phyloP scores from a whole-genome alignment of 2,329 filamentous ascomycete genomes.

The Colletotrichum acutatum region DNA sequence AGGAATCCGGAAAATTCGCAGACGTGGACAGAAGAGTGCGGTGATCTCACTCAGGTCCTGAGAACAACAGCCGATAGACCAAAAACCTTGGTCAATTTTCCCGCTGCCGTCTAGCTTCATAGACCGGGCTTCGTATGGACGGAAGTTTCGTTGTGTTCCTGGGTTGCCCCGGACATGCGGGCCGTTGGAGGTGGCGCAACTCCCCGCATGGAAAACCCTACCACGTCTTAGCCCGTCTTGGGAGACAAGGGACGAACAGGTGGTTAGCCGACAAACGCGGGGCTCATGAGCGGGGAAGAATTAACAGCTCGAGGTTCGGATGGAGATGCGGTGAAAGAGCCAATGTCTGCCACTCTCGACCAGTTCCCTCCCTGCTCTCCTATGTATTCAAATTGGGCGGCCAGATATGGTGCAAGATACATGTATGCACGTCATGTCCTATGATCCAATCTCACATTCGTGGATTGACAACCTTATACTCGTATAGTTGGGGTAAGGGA shows the following conservation, averaged over 20 bases:
- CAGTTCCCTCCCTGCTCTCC: neutral
- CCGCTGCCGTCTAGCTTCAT: neutral
- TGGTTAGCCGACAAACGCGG: slow-evolving; percentile 29
- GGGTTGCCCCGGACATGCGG: slow-evolving; percentile 2
- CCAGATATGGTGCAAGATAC: neutral
- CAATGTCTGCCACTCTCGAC: neutral
- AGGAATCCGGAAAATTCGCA: neutral
- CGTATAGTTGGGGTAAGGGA: neutral
- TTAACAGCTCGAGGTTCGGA: neutral
- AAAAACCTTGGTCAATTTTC: neutral
- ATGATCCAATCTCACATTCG: too few species aligned
- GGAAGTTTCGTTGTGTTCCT: slow-evolving; percentile 5
- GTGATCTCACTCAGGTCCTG: fast-evolving
- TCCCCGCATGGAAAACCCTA: neutral
- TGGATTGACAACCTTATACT: neutral
- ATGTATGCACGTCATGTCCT: slow-evolving; percentile 17
- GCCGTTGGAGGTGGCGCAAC: slow-evolving; percentile 20
- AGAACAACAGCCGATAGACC: neutral
- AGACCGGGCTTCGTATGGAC: slow-evolving; percentile 13
- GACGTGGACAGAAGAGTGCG: fast-evolving
- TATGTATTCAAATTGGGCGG: neutral
- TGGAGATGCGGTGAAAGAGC: neutral
- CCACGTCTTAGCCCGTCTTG: neutral
- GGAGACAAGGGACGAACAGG: slow-evolving; percentile 14
- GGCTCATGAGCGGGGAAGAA: slow-evolving; percentile 9